A percentile compares a stretch with the other conserved stretches of the same genome.
Conservation (phyloP, 768 basidiomycete species). For the Boletus insuetus region DNA sequence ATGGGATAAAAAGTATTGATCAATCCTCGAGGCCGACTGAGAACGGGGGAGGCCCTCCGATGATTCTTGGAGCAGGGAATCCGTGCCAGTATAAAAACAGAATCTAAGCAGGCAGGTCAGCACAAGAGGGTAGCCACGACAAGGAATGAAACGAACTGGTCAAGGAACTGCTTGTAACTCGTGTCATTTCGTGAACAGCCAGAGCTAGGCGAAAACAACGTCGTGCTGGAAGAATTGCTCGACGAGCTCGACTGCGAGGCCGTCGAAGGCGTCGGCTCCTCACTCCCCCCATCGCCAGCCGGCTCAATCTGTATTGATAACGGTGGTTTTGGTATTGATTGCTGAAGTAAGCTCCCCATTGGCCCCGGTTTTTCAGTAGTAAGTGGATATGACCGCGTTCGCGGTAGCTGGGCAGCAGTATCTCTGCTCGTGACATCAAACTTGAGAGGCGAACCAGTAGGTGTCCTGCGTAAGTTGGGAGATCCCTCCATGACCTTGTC, state of each 20-base stretch:
- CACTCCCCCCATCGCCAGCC: conserved; percentile 25
- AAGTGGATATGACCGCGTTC: conserved; percentile 40
- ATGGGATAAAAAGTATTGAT: conserved; percentile 43
- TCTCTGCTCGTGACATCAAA: conserved; percentile 19
- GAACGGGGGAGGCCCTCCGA: conserved; percentile 36
- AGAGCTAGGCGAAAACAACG: conserved; percentile 42
- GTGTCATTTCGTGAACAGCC: conserved; percentile 29
- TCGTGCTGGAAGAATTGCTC: conserved; percentile 42
- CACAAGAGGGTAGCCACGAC: background rate
- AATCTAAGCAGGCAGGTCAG: conserved; percentile 45
- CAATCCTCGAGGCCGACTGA: conserved; percentile 54
- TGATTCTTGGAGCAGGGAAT: conserved; percentile 31
- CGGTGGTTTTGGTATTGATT: conserved; percentile 1
- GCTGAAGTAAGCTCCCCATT: conserved; percentile 12
- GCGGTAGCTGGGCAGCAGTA: conserved; percentile 20
- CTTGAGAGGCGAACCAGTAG: conserved; percentile 45
- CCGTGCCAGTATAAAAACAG: conserved; percentile 76
- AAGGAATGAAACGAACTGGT: conserved; percentile 46
- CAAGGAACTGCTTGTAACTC: conserved; percentile 60
- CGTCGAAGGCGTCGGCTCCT: conserved; percentile 48
- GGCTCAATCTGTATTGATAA: conserved; percentile 12
- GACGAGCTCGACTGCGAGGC: conserved; percentile 43
- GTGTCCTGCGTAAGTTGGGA: conserved; percentile 42
- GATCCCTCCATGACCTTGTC: conserved; percentile 37
- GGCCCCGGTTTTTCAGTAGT: background rate